Evolutionary conservation across 2,329 filamentous ascomycete genomes (phyloP).

Genomic region (Fusarium devonianum): DNA sequence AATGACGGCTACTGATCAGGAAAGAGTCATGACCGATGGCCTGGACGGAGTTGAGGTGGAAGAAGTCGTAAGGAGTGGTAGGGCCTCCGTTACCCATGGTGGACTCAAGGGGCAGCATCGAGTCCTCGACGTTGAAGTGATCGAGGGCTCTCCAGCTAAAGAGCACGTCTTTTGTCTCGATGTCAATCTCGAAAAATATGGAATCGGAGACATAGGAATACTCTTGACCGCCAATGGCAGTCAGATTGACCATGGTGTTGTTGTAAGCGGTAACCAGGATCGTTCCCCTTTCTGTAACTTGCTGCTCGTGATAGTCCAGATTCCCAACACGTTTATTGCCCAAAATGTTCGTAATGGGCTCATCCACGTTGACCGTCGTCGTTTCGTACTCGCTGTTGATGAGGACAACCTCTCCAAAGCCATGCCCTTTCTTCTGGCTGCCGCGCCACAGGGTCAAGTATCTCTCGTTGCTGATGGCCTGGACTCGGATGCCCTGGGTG

Average conservation of each 20-base stretch:
- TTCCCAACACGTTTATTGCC: conserved; percentile 1
- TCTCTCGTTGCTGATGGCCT: conserved; percentile 41
- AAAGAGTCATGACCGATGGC: conserved; percentile 28
- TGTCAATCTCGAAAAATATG: conserved; percentile 53
- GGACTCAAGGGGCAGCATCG: conserved; percentile 17
- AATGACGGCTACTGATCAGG: conserved; percentile 36
- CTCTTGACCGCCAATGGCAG: conserved; percentile 22
- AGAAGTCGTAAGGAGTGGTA: conserved; percentile 32
- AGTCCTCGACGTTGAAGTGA: conserved; percentile 37
- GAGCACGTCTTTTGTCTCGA: conserved; percentile 48
- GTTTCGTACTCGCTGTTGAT: conserved; percentile 43
- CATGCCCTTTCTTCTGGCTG: conserved; percentile 37
- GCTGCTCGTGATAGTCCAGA: conserved; percentile 37
- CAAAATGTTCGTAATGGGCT: conserved; percentile 5
- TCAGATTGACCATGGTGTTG: conserved; percentile 28
- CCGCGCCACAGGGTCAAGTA: conserved; percentile 45
- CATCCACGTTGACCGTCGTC: conserved; percentile 17
- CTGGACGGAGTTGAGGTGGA: conserved; percentile 41
- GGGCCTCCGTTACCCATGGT: conserved; percentile 20
- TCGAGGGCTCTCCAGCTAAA: conserved; percentile 52
- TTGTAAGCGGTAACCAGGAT: conserved; percentile 40
- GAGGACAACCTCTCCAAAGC: conserved; percentile 44
- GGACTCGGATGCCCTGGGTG: conserved; percentile 39
- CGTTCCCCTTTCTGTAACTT: conserved; percentile 32
- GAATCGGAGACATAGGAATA: conserved; percentile 40